A percentile compares a stretch with the other conserved stretches of the same genome.
These are phyloP conservation scores for Pichia ethanolica DNA, from an alignment of 805 yeast species.

Conservation along the genomic window DNA sequence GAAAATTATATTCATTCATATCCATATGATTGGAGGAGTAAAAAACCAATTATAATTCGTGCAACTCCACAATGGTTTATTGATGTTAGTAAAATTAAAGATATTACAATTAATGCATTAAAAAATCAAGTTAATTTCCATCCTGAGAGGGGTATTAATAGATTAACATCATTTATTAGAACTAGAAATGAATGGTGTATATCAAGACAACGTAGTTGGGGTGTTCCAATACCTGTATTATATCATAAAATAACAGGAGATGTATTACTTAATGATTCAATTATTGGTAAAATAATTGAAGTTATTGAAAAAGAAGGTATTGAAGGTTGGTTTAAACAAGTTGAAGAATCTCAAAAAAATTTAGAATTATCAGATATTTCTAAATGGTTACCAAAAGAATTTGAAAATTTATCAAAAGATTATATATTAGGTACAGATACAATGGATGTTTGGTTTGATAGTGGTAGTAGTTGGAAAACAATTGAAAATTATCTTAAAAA, in stretches of 20 bases:
- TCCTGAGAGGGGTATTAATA: constrained; percentile 65
- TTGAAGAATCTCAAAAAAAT: constrained; percentile 4
- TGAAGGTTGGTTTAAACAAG: constrained; percentile 64
- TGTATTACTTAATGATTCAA: constrained; percentile 50
- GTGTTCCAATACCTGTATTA: constrained; percentile 92
- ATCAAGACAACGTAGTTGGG: constrained; percentile 95
- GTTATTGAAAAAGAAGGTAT: constrained; percentile 55
- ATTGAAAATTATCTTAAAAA: constrained; percentile 35
- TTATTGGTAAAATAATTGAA: constrained; percentile 50
- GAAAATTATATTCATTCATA: constrained; percentile 67
- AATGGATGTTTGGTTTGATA: constrained; percentile 99
- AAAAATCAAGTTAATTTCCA: constrained; percentile 51
- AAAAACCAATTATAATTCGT: constrained; percentile 88
- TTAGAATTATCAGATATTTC: constrained; percentile 29
- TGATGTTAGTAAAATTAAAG: constrained; percentile 69
- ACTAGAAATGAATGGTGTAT: constrained; percentile 96
- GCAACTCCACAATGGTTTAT: constrained; percentile 98
- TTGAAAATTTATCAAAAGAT: constrained; percentile 32
- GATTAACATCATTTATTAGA: constrained; percentile 64
- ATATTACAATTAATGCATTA: constrained; percentile 51
- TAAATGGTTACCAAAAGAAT: constrained; percentile 67
- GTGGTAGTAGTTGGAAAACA: constrained; percentile 86
- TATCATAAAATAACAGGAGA: constrained; percentile 55
- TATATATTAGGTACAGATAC: constrained; percentile 76
- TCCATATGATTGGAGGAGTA: constrained; percentile 97